Evolutionary conservation across 345 rosid genomes (phyloP), one percentile per base, ranked within the genome.

Genomic region (Nephelium lappaceum): DNA sequence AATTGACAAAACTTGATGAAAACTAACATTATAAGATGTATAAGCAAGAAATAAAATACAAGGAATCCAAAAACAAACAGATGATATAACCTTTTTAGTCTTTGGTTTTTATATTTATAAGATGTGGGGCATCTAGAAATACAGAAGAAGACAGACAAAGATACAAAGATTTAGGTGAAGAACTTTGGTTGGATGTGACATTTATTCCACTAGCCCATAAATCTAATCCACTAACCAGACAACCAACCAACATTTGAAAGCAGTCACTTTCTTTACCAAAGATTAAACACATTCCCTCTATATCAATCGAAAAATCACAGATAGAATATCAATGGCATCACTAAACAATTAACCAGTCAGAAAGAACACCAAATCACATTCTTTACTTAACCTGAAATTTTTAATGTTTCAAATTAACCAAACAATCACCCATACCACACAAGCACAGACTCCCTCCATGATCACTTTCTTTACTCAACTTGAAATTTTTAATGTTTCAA

Each of bases 211-310:
- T n/a, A n/a, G n/a, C n/a, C n/a, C n/a, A n/a, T n/a, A 77, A 74
- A 67, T 80, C 78, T 74, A 67, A 67, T 77, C 82, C 82, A 77
- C 78, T 79, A 75, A 67, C 47, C 43, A 74, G 21, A 80, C 64
- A 69, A 41, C 78, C 80, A 73, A 57, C 45, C 71, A 73, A 67
- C 23, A 62, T 53, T 41, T 45, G 0, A 2, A 81, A 68, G 79
- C 66, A 77, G 36, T 70, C 78, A 8, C 72, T 64, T n/a, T n/a
- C n/a, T n/a, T n/a, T n/a, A 5, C 47, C 77, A 25, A 2, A 60
- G 66, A 63, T 27, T 42, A 75, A 51, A 43, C 55, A 76, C 6
- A 60, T 76, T 12, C 41, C 65, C 31, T 6, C 73, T n/a, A n/a
- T n/a, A n/a, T n/a, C n/a, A n/a, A n/a, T n/a, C n/a, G n/a, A n/a